Evolutionary conservation across 176 grass and related monocot genomes (phyloP).

Genomic region (Eragrostis nindensis): DNA sequence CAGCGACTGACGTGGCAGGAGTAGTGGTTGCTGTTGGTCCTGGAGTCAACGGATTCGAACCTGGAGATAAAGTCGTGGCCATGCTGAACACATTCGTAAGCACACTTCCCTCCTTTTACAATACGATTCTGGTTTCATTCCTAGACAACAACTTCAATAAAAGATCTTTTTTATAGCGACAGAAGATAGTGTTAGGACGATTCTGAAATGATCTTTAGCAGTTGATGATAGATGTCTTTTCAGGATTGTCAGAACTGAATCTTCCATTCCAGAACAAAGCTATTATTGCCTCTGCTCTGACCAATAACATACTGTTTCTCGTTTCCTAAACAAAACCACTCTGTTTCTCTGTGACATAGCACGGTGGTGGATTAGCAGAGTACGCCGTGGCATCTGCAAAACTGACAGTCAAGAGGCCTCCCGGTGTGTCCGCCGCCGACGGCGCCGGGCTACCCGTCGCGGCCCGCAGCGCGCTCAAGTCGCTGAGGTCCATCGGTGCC

Average conservation of each 20-base stretch:
- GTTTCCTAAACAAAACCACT: no score
- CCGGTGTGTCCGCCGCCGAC: constrained; percentile 22
- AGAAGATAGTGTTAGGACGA: no score
- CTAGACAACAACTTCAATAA: no score
- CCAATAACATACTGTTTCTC: no score
- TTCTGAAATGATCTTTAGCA: not conserved
- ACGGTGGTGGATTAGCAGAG: constrained; percentile 57
- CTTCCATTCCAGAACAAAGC: not conserved
- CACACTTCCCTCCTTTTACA: not conserved
- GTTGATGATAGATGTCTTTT: not conserved
- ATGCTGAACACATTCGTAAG: constrained; percentile 47
- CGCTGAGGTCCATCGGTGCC: constrained; percentile 32
- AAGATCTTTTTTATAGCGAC: no score
- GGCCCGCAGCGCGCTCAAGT: constrained; percentile 40
- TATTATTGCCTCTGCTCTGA: not conserved
- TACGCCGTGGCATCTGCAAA: constrained; percentile 33
- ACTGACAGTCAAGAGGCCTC: constrained; percentile 23
- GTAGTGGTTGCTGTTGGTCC: constrained; percentile 51
- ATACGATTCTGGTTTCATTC: not conserved
- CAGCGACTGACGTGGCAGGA: constrained; percentile 62
- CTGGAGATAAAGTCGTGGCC: constrained; percentile 59
- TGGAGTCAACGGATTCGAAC: constrained; percentile 39
- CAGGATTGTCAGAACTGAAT: not conserved
- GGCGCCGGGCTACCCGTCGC: constrained; percentile 48
- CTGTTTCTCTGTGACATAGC: constrained; percentile 35